These are phyloP conservation scores for Beta macrorhiza DNA, from an alignment of 179 eudicot genomes.

Conservation along the genomic window DNA sequence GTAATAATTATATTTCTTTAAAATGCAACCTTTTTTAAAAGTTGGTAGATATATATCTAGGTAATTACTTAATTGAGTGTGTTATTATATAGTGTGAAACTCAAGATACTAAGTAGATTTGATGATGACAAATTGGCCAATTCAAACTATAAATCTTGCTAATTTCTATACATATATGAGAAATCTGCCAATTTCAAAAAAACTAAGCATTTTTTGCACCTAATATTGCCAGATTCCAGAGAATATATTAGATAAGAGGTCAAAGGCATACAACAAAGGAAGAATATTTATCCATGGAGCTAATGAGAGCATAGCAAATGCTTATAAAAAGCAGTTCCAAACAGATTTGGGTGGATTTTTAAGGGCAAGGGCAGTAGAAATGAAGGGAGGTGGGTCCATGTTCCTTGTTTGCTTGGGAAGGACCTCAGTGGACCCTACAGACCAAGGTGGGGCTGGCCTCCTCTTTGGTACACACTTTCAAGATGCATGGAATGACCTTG, in stretches of 20 bases:
- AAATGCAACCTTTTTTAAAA: no score
- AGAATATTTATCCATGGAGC: conserved; percentile 77
- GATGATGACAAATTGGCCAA: no score
- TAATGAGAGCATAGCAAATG: conserved; percentile 50
- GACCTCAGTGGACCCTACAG: conserved; percentile 70
- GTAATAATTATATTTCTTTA: no score
- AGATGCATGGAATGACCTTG: conserved; percentile 92
- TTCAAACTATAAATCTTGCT: no score
- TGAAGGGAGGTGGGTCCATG: conserved; percentile 83
- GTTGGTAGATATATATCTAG: no score
- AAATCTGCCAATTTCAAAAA: background rate
- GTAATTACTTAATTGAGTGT: no score
- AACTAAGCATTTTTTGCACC: background rate
- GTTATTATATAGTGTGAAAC: no score
- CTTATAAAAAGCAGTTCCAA: conserved; percentile 66
- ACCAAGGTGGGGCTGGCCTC: conserved; percentile 91
- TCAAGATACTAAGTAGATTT: no score
- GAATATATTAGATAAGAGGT: conserved; percentile 60
- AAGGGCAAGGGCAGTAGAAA: conserved; percentile 56
- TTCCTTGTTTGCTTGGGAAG: conserved; percentile 77
- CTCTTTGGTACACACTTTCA: conserved; percentile 92
- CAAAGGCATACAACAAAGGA: conserved; percentile 69
- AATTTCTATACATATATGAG: no score
- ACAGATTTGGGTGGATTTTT: conserved; percentile 55
- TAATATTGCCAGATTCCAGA: conserved; percentile 52